Evolutionary conservation across 768 basidiomycete species (phyloP).

Genomic region (Russula earlei): DNA sequence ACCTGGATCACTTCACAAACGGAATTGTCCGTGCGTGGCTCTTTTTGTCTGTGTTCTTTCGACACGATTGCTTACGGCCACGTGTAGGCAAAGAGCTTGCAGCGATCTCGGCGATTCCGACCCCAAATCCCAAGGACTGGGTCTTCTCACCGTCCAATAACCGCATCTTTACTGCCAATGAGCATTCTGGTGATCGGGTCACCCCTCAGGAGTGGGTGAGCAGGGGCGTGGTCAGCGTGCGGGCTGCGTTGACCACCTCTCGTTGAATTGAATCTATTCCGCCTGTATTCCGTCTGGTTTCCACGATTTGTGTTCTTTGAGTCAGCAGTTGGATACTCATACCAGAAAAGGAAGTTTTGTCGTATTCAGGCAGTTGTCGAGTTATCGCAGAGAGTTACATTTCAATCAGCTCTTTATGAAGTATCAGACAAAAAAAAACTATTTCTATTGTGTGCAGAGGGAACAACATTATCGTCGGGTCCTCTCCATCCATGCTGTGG

Average conservation of each 20-base stretch:
- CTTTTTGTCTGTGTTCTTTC: neutral
- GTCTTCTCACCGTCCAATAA: slow-evolving; percentile 53
- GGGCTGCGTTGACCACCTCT: slow-evolving; percentile 19
- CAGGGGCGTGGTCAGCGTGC: slow-evolving; percentile 39
- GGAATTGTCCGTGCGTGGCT: slow-evolving; percentile 49
- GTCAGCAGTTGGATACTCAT: too few relatives aligned
- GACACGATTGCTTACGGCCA: neutral
- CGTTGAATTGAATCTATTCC: too few relatives aligned
- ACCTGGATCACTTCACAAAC: slow-evolving; percentile 63
- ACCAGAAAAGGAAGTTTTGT: too few relatives aligned
- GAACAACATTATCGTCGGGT: too few relatives aligned
- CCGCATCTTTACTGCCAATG: slow-evolving; percentile 36
- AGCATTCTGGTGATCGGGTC: slow-evolving; percentile 32
- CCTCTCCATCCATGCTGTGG: too few relatives aligned
- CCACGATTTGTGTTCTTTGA: too few relatives aligned
- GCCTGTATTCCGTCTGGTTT: too few relatives aligned
- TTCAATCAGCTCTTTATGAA: too few relatives aligned
- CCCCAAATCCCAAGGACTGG: slow-evolving; percentile 53
- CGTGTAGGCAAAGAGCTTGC: slow-evolving; percentile 47
- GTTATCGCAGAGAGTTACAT: neutral
- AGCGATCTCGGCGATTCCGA: slow-evolving; percentile 50
- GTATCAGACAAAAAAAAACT: too few relatives aligned
- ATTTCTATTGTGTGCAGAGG: too few relatives aligned
- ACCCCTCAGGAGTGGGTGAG: slow-evolving; percentile 50
- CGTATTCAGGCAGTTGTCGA: too few relatives aligned